Evolutionary conservation across 768 basidiomycete species (phyloP), one percentile per base, ranked within the genome.

Genomic region (Suillus hirtellus): DNA sequence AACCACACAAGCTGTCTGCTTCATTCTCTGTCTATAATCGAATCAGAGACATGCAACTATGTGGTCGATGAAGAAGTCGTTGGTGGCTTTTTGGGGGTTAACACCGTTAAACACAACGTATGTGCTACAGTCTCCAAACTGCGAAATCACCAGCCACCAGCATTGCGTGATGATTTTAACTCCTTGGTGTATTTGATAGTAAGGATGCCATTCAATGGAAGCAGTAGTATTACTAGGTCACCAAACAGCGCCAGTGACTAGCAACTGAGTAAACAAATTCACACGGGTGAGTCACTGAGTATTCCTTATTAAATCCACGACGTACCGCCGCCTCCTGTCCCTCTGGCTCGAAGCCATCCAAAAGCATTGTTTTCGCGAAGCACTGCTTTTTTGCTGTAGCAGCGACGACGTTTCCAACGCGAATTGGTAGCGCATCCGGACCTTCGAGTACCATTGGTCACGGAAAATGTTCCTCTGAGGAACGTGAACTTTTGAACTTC

Each of bases 341-440:
- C 21, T 58, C 67, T 14, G 35, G 69, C 9, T 82, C 84, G 12
- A 82, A 82, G 73, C 86, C 86, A 75, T 82, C 83, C 73, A 84
- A 78, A 65, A 27, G 3, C 4, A 63, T 86, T 59, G 76, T 93
- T 47, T 8, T 53, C 83, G 86, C 62, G 80, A 77, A 60, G 76
- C 93, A 60, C 72, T 95, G 38, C 79, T 4, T 89, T 76, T 86
- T 89, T 62, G 88, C 91, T 19, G 76, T 88, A 52, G 81, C 86
- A 10, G 81, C 86, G n/a, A 85, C 86, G 85, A 88, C 55, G 86
- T 87, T 14, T 94, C 95, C 79, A 96, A 95, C 81, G 31, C 31
- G 31, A 31, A 77, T 88, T 63, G 86, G 88, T 60, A 93, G 94
- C 76, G 85, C 89, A 11, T 90, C 92, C 74, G 87, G 62, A 86